Evolutionary conservation across 495 filamentous ascomycete genomes (phyloP).

Genomic region (Xylaria venustula): DNA sequence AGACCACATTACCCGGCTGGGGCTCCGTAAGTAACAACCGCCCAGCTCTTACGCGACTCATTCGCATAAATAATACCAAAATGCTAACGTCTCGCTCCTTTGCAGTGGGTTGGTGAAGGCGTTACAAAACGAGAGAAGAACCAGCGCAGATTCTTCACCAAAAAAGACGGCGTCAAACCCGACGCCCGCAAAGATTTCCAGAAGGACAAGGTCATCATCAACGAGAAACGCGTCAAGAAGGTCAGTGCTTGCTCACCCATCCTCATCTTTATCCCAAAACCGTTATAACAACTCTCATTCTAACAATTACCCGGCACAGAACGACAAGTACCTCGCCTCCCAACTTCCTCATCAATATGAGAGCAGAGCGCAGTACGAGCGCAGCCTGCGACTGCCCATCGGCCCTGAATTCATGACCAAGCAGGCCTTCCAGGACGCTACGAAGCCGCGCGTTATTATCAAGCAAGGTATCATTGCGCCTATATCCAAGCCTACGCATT

Average conservation of each 20-base stretch:
- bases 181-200: constrained; percentile 75
- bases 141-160: constrained; percentile 61
- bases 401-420: constrained; percentile 96
- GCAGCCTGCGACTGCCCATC: constrained; percentile 78
- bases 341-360: constrained; percentile 85
- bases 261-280: neutral
- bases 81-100: neutral
- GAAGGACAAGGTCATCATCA: constrained; percentile 83
- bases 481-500: constrained; percentile 68
- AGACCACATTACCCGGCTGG: constrained; percentile 89
- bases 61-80: constrained; percentile 23
- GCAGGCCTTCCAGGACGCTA: constrained; percentile 82
- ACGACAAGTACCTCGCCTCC: constrained; percentile 80
- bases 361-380: constrained; percentile 83
- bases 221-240: constrained; percentile 89
- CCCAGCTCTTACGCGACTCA: neutral
- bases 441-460: constrained; percentile 87
- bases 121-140: constrained; percentile 63
- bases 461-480: constrained; percentile 91
- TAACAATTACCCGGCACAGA: constrained; percentile 48
- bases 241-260: constrained; percentile 41
- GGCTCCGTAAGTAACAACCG: constrained; percentile 43
- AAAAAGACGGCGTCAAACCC: constrained; percentile 74
- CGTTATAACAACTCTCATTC: constrained; percentile 27
- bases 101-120: constrained; percentile 74